Evolutionary conservation across 345 rosid genomes (phyloP), one percentile per base, ranked within the genome.

Genomic region (Rhodamnia argentea): DNA sequence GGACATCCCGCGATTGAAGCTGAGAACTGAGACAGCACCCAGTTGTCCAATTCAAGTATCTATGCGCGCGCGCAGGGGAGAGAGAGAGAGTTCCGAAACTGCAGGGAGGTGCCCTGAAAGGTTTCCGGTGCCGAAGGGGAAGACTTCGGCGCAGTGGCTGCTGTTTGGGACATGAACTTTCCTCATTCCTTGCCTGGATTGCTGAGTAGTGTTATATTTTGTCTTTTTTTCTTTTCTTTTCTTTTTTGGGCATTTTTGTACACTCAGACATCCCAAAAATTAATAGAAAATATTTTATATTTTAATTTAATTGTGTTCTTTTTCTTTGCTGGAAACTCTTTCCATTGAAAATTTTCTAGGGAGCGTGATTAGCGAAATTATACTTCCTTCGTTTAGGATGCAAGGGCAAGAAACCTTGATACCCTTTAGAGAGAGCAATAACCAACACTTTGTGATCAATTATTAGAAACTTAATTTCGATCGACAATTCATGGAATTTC

Each of bases 401-500:
- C 75, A 62, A 29, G 29, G 11, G 7, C 3, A 62, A 62, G 11
- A 27, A 62, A 14, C 22, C 22, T 62, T 7, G 15, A 27, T 62
- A 7, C 22, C 10, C 2, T 60, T 27, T 27, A n/a, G 26, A 27
- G 74, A 60, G 74, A 27, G 20, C 14, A 60, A 60, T 14, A 27
- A 27, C 13, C 37, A n/a, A n/a, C 6, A 3, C 16, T 14, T 59
- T 14, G 18, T 13, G 37, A 13, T 27, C 7, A 59, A 59, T 59
- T 13, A 27, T n/a, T 59, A 59, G 16, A 59, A 59, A 59, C n/a
- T 29, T 29, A 59, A 1, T 60, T 60, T 60, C 9, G 4, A 60
- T 1, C 1, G 0, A n/a, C 18, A n/a, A 60, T n/a, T 60, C 6
- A 13, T 12, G 1, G 1, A n/a, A 14, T 15, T 59, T n/a, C 8